A percentile compares a stretch with the other conserved stretches of the same genome.
These are phyloP conservation scores for Conoideocrella luteorostrata DNA, from an alignment of 2,329 filamentous ascomycete genomes.

Conservation along the genomic window DNA sequence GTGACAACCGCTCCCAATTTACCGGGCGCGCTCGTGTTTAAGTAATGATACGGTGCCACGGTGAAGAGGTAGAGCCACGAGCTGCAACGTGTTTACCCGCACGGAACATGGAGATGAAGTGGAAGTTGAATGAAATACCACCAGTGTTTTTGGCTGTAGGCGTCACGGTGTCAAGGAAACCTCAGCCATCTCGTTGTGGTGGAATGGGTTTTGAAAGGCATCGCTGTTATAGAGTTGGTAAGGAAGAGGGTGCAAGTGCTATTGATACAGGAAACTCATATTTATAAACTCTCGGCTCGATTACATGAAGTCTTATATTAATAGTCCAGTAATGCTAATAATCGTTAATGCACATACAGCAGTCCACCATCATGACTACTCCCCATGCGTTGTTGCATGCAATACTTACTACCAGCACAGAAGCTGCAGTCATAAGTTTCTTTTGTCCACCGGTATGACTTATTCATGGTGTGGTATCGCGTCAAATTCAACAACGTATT, in stretches of 20 bases:
- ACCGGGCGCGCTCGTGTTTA: constrained; percentile 53
- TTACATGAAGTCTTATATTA: background rate
- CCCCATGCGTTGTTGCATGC: too few species aligned
- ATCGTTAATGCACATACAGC: background rate
- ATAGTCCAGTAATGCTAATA: background rate
- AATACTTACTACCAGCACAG: too few species aligned
- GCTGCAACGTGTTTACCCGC: background rate
- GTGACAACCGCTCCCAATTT: constrained; percentile 46
- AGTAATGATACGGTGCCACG: constrained; percentile 12
- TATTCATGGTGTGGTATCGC: too few species aligned
- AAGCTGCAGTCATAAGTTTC: too few species aligned
- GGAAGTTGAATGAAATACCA: background rate
- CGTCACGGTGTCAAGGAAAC: constrained; percentile 3
- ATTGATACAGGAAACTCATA: background rate
- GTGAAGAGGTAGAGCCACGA: background rate
- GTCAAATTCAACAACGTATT: too few species aligned
- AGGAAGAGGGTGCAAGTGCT: background rate
- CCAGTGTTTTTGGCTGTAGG: constrained; percentile 4
- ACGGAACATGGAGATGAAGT: background rate
- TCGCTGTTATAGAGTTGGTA: background rate
- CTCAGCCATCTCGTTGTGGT: background rate
- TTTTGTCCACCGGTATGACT: too few species aligned
- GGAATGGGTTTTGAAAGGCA: background rate
- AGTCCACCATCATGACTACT: too few species aligned
- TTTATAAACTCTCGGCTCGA: background rate